Base-by-base conservation (phyloP, 768 basidiomycete species). In the Cystofilobasidium bisporidii region DNA sequence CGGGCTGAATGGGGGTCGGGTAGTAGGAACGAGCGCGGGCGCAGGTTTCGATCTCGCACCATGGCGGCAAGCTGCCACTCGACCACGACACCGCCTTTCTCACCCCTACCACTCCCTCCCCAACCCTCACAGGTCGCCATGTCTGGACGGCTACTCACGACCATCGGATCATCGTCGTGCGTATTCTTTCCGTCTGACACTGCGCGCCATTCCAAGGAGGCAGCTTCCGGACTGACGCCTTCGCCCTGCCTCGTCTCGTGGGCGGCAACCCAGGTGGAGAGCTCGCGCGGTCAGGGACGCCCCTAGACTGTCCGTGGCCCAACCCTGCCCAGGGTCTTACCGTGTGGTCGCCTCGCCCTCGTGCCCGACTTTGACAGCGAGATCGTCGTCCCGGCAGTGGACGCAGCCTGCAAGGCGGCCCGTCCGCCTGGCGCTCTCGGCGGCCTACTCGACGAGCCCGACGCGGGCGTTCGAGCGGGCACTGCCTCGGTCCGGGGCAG, bases 231-330 rank as follows among this genome's bases (percentile, higher is more conserved):
- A 43, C 47, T 48, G 47, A 48, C n/a, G 22, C 20, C 47, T 24
- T 3, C 47, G 20, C 47, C 2, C 24, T n/a, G 22, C 47, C n/a
- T 48, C 47, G 22, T n/a, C 47, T 22, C n/a, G 36, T n/a, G n/a
- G n/a, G n/a, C n/a, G n/a, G n/a, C n/a, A n/a, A 36, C 36, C 36
- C 47, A 48, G 47, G 47, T 48, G 47, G 47, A 48, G 47, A 48
- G 47, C 47, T 14, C 47, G 47, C 22, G 9, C 53, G 28, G 3
- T 12, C 53, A 28, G 53, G 12, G 15, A 8, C 18, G 26, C 30
- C 53, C 22, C 47, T n/a, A 24, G 47, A 26, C n/a, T 9, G 50
- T 55, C 50, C 9, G 20, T 32, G 5, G 53, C 2, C 53, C 48
- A 15, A 17, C 41, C 12, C 41, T 43, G 11, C 3, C 41, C 41